Conservation (phyloP, 176 grass and related monocot genomes). For the Oryza rufipogon region DNA sequence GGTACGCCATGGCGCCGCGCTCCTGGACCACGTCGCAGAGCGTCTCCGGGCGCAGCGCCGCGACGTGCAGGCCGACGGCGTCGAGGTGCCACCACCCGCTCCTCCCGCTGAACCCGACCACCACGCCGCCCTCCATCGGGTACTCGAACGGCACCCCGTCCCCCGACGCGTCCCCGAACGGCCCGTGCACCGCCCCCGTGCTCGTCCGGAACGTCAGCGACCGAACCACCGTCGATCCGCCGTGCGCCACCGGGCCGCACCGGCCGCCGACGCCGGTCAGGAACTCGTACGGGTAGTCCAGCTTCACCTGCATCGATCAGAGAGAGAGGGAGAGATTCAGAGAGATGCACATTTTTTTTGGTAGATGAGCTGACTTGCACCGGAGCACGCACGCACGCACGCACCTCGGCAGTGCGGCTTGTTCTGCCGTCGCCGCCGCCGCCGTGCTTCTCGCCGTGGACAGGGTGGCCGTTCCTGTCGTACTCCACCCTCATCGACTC, state of each 20-base stretch:
- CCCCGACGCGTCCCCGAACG: slow-evolving; percentile 15
- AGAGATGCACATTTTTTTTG: not conserved
- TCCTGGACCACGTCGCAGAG: slow-evolving; percentile 32
- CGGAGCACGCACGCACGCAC: not conserved
- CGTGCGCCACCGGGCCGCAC: not conserved
- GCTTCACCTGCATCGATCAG: slow-evolving; percentile 20
- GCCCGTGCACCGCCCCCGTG: not conserved
- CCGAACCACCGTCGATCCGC: slow-evolving; percentile 5
- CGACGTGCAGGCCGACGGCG: slow-evolving; percentile 41
- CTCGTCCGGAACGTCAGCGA: slow-evolving; percentile 35
- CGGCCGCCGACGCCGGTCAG: slow-evolving; percentile 15
- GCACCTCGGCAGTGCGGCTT: slow-evolving; percentile 8
- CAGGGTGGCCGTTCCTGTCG: slow-evolving; percentile 18
- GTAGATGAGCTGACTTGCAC: no score
- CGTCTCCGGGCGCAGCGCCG: slow-evolving; percentile 26
- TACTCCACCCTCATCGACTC: slow-evolving; percentile 44
- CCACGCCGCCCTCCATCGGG: slow-evolving; percentile 39
- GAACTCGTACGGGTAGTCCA: slow-evolving; percentile 36
- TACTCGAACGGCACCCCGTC: slow-evolving; percentile 38
- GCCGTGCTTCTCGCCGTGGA: slow-evolving; percentile 39
- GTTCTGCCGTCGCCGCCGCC: not conserved
- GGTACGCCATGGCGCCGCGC: slow-evolving; percentile 33
- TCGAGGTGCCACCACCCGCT: slow-evolving; percentile 58
- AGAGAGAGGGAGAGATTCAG: not conserved
- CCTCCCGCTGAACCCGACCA: slow-evolving; percentile 49